Conservation (phyloP, 1,139 yeast genomes). For the Yamadazyma pseudoaaseri region DNA sequence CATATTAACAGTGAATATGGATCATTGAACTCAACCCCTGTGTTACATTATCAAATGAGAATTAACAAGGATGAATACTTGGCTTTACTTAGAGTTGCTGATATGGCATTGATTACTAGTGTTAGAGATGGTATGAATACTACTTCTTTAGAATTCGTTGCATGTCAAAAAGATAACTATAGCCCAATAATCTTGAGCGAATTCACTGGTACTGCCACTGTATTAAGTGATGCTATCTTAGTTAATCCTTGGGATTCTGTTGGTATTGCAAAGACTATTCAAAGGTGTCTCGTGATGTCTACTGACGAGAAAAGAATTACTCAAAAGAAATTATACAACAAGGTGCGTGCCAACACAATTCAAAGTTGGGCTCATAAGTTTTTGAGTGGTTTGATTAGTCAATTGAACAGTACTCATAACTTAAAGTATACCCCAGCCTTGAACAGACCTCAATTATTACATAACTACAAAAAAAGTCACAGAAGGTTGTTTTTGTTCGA, state of each 20-base stretch:
- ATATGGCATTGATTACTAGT: constrained; percentile 82
- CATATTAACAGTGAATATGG: constrained; percentile 85
- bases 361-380: constrained; percentile 79
- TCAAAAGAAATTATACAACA: constrained; percentile 55
- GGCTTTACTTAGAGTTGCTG: constrained; percentile 86
- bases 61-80: constrained; percentile 86
- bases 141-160: constrained; percentile 87
- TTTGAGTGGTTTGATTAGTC: constrained; percentile 52
- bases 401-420: constrained; percentile 42
- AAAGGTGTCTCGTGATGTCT: constrained; percentile 60
- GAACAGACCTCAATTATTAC: constrained; percentile 66
- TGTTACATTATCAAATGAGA: constrained; percentile 88
- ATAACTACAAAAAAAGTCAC: constrained; percentile 57
- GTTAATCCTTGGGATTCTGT: constrained; percentile 98
- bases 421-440: constrained; percentile 78
- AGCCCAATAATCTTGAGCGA: constrained; percentile 86
- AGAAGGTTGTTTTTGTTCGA: constrained; percentile 86
- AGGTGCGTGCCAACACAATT: constrained; percentile 70
- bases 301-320: constrained; percentile 37
- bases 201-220: constrained; percentile 88
- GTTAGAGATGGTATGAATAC: constrained; percentile 97
- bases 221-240: constrained; percentile 72
- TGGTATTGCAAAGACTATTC: constrained; percentile 83
- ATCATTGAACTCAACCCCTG: constrained; percentile 73
- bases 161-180: constrained; percentile 72